These are phyloP conservation scores for Cucumis melo DNA, from an alignment of 306 rosid genomes.

Conservation along the genomic window DNA sequence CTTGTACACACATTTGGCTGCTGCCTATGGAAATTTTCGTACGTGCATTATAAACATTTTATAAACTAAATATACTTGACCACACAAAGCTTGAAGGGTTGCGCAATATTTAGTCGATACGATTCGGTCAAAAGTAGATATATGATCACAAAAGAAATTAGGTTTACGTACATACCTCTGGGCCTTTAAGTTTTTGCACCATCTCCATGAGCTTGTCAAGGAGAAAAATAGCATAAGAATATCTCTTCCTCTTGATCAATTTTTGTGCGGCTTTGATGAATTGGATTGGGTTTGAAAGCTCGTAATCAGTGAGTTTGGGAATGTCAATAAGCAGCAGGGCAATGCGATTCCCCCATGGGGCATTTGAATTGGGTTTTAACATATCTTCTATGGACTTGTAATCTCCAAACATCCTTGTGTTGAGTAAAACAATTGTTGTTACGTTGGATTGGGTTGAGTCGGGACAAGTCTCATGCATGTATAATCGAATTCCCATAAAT, in stretches of 20 bases:
- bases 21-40: constrained; percentile 15
- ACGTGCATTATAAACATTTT: neutral
- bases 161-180: constrained; percentile 20
- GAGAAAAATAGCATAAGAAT: constrained; percentile 25
- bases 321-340: constrained; percentile 34
- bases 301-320: constrained; percentile 20
- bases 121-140: too few species aligned
- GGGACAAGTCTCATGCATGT: constrained; percentile 27
- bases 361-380: constrained; percentile 22
- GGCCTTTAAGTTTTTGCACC: constrained; percentile 34
- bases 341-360: constrained; percentile 45
- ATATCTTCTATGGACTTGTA: constrained; percentile 39
- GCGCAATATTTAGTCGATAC: too few species aligned
- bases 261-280: constrained; percentile 30
- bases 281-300: constrained; percentile 23
- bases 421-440: constrained; percentile 37
- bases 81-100: too few species aligned
- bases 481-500: constrained; percentile 30
- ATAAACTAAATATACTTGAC: too few species aligned
- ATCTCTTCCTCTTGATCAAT: constrained; percentile 32
- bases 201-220: constrained; percentile 20
- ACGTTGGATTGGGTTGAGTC: constrained; percentile 29
- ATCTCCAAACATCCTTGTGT: constrained; percentile 35
- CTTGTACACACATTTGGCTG: constrained; percentile 27
- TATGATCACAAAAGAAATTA: too few species aligned